Base-by-base conservation (phyloP, 2,329 filamentous ascomycete species). In the Chrysoporthe austroafricana region DNA sequence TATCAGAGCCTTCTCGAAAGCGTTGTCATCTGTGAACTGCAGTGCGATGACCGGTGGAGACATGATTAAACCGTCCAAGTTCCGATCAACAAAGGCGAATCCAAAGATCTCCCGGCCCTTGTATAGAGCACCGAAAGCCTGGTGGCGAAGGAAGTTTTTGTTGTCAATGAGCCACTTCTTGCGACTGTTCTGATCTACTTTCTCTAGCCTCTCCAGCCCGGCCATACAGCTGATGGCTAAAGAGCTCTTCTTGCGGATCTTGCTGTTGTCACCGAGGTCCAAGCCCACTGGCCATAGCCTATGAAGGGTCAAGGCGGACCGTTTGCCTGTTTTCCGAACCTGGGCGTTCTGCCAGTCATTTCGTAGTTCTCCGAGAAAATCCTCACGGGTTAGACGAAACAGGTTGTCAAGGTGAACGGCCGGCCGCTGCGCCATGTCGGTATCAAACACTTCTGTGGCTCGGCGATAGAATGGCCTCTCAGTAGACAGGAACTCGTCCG, bases 331-430 rank as follows among this genome's bases (percentile, higher is more conserved):
- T 70, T 84, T 87, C n/a, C 77, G 78, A 0, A 83, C 83, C 13
- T 75, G 79, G 0, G 84, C 80, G 4, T 82, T 77, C 39, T 87
- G 82, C 0, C 90, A 75, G 60, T 91, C 89, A 9, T 88, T 85
- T 1, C 87, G 83, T 2, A 94, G 79, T 70, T 91, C 89, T 0
- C 82, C 85, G 0, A 93, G 77, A 83, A 93, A 89, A 70, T 93
- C 91, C 71, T 94, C 90, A 2, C 91, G 80, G 0, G 92, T 79
- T 0, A 93, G 82, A 0, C 91, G 88, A 70, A 91, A 94, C 63
- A 92, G 88, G 73, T 90, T 91, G 72, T 92, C 91, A 0, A 91
- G 76, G 73, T 93, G 88, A 0, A 79, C 76, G 0, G 77, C 76
- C 0, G 83, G 75, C 1, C 87, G 82, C 0, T 75, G 71, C 1